Conservation (phyloP, 176 grass and related monocot genomes). For the Hordeum marinum region DNA sequence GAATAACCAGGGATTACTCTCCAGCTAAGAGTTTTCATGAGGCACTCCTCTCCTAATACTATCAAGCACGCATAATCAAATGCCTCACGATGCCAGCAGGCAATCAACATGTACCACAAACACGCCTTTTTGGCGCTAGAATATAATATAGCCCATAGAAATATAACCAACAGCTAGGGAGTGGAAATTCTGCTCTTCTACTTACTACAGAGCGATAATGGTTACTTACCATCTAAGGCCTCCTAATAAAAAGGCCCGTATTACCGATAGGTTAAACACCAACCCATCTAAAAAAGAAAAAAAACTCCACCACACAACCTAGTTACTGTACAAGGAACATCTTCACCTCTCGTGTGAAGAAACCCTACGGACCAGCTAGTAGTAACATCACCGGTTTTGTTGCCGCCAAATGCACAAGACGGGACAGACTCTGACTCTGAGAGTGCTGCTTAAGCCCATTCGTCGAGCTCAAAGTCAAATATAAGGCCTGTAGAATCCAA, state of each 20-base stretch:
- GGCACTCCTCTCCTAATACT: neutral
- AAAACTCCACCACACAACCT: conserved; percentile 13
- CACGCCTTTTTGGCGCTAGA: conserved; percentile 9
- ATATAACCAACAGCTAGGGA: neutral
- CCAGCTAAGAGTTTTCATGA: neutral
- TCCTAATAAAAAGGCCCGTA: neutral
- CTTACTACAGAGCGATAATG: neutral
- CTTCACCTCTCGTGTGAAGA: conserved; percentile 3
- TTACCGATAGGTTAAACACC: neutral
- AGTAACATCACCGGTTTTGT: conserved; percentile 6
- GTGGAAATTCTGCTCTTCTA: neutral
- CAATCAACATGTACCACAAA: neutral
- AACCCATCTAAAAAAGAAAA: neutral
- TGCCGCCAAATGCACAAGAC: neutral
- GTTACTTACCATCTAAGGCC: neutral
- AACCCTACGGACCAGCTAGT: conserved; percentile 23
- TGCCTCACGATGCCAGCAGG: neutral
- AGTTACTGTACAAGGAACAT: conserved; percentile 33
- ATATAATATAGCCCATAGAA: neutral
- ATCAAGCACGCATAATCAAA: neutral
- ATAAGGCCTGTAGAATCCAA: conserved; percentile 28
- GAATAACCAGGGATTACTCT: neutral
- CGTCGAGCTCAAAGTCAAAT: conserved; percentile 24
- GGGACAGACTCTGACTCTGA: neutral
- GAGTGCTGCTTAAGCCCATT: conserved; percentile 3